phyloP scores from a whole-genome alignment of 202 grass and related monocot species.

The Schoenoplectus triqueter region DNA sequence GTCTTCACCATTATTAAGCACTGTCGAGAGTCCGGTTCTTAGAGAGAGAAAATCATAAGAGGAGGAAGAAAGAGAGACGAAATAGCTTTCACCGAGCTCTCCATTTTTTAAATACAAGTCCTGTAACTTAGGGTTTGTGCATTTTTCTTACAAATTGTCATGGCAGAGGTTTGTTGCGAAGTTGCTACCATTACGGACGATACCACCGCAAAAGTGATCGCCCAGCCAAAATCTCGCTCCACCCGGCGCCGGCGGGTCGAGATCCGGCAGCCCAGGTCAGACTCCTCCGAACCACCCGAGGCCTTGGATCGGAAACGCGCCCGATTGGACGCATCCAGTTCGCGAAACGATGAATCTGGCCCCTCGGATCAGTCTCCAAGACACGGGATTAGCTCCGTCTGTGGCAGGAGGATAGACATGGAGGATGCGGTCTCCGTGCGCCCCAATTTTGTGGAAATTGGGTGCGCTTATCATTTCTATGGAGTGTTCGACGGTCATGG shows the following conservation, averaged over 20 bases:
- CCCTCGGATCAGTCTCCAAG: constrained; percentile 35
- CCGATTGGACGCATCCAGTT: constrained; percentile 41
- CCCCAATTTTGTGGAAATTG: constrained; percentile 49
- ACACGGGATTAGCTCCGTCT: constrained; percentile 62
- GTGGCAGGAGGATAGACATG: constrained; percentile 73
- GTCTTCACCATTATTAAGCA: constrained; percentile 16
- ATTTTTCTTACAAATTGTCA: constrained; percentile 7
- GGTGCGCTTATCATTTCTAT: constrained; percentile 56
- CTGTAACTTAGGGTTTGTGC: background rate
- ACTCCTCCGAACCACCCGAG: constrained; percentile 14
- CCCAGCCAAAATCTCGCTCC: constrained; percentile 19
- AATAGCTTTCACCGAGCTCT: background rate
- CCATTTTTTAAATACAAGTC: background rate
- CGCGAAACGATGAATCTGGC: constrained; percentile 30
- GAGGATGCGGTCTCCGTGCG: constrained; percentile 66
- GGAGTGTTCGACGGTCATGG: constrained; percentile 87
- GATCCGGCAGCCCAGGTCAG: constrained; percentile 30
- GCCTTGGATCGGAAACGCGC: background rate
- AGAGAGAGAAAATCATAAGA: background rate
- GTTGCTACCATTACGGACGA: constrained; percentile 36
- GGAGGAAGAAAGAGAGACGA: constrained; percentile 25
- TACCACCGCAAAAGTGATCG: constrained; percentile 12
- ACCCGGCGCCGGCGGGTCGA: constrained; percentile 48
- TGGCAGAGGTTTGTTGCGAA: constrained; percentile 67
- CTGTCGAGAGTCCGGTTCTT: background rate